A percentile compares a stretch with the other conserved stretches of the same genome.
Evolutionary conservation across 1,284 basidiomycete species (phyloP).

Genomic region (Irpex rosettiformis): DNA sequence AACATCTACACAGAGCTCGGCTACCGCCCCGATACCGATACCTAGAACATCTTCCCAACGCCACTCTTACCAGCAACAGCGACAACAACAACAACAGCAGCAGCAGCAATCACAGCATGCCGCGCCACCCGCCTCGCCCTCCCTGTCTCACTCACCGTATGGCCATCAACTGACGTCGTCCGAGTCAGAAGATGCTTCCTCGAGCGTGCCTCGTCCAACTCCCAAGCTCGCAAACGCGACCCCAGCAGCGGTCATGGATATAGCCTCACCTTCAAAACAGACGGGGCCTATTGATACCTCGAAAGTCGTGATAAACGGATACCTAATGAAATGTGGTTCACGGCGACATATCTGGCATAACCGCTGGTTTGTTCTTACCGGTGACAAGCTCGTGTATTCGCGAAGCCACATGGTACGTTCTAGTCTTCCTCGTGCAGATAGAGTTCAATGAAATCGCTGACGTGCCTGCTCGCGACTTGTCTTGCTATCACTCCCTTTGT

Average conservation of each 20-base stretch:
- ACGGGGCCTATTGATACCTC: slow-evolving; percentile 47
- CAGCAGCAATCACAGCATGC: neutral
- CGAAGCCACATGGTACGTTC: slow-evolving; percentile 83
- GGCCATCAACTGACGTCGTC: slow-evolving; percentile 55
- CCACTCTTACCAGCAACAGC: slow-evolving; percentile 9
- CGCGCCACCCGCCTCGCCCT: slow-evolving; percentile 27
- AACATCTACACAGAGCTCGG: slow-evolving; percentile 55
- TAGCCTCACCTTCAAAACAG: slow-evolving; percentile 18
- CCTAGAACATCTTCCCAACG: slow-evolving; percentile 17
- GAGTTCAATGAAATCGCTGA: slow-evolving; percentile 13
- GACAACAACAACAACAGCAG: neutral
- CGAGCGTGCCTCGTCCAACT: slow-evolving; percentile 22
- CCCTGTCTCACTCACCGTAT: slow-evolving; percentile 31
- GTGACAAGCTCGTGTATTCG: slow-evolving; percentile 79
- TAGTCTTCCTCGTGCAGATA: slow-evolving; percentile 15
- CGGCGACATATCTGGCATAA: slow-evolving; percentile 96
- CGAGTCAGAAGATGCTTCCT: slow-evolving; percentile 70
- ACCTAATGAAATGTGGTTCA: slow-evolving; percentile 95
- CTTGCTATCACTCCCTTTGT: neutral
- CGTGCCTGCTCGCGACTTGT: slow-evolving; percentile 1
- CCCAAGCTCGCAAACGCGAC: slow-evolving; percentile 26
- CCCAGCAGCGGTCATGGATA: slow-evolving; percentile 18
- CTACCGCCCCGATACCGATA: slow-evolving; percentile 44
- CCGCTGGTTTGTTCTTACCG: slow-evolving; percentile 85
- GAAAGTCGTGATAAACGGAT: slow-evolving; percentile 83